A percentile compares a stretch with the other conserved stretches of the same genome.
Evolutionary conservation across 164 flowering plant species (phyloP).

Genomic region (Umbilicus rupestris): DNA sequence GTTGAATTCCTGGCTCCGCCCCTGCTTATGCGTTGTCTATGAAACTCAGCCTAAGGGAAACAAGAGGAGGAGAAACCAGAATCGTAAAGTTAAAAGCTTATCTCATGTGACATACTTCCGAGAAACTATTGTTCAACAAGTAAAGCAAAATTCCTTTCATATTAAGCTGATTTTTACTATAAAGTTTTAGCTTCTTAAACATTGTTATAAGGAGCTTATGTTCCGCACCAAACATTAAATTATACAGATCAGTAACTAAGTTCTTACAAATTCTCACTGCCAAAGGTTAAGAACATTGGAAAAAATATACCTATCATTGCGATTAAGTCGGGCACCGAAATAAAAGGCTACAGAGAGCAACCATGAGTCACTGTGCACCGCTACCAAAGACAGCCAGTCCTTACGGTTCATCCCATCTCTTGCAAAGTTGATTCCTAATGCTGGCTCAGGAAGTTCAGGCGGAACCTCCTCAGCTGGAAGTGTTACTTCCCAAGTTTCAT

Average conservation of each 20-base stretch:
- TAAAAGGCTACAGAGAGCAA: slow-evolving; percentile 88
- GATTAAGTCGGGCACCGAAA: slow-evolving; percentile 73
- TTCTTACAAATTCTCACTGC: background rate
- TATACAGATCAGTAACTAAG: too few species aligned
- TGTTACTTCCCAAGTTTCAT: slow-evolving; percentile 76
- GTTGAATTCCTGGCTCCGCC: too few species aligned
- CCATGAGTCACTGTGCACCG: slow-evolving; percentile 94
- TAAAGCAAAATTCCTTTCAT: background rate
- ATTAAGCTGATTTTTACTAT: too few species aligned
- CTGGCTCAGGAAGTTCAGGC: slow-evolving; percentile 95
- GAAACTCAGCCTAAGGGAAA: background rate
- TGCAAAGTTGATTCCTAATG: slow-evolving; percentile 85
- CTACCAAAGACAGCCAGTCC: slow-evolving; percentile 86
- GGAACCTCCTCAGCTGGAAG: slow-evolving; percentile 95
- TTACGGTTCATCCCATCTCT: slow-evolving; percentile 91
- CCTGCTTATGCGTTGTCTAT: background rate
- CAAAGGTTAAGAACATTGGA: background rate
- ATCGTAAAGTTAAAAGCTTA: background rate
- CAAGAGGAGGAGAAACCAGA: background rate
- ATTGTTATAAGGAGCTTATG: background rate
- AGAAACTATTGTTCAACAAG: background rate
- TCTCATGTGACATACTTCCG: background rate
- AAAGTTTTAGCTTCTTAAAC: background rate
- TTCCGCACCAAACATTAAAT: background rate
- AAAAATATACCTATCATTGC: slow-evolving; percentile 63